phyloP scores from a whole-genome alignment of 1,139 yeast species.

The Casaregolazyma lundiana region DNA sequence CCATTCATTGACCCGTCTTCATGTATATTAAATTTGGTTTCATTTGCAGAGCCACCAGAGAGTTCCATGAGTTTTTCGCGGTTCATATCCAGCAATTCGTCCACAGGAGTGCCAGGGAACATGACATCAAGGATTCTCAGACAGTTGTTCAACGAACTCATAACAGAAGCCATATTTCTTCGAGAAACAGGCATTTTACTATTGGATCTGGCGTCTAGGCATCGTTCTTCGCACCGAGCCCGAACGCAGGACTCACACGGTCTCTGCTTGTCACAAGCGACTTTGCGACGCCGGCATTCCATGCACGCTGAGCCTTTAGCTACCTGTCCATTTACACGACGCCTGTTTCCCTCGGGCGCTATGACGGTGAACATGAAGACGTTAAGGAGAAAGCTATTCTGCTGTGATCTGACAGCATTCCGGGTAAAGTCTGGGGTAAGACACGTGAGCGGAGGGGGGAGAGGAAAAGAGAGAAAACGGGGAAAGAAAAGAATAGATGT shows the following conservation, averaged over 20 bases:
- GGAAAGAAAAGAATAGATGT: no score
- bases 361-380: constrained; percentile 3
- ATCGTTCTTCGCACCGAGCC: constrained; percentile 7
- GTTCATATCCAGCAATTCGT: neutral
- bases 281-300: constrained; percentile 13
- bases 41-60: no score
- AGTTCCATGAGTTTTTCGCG: constrained; percentile 2
- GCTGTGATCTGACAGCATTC: no score
- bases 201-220: neutral
- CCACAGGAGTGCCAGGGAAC: constrained; percentile 2
- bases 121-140: neutral
- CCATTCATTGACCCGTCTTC: no score
- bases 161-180: neutral
- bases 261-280: constrained; percentile 8
- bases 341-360: constrained; percentile 2
- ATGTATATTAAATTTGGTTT: no score
- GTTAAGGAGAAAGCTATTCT: no score
- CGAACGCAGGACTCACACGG: constrained; percentile 12
- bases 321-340: neutral
- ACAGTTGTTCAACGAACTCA: neutral
- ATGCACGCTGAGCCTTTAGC: constrained; percentile 9
- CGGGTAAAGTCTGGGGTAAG: no score
- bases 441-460: no score
- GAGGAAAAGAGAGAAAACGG: no score
- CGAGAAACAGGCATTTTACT: neutral